A percentile compares a stretch with the other conserved stretches of the same genome.
These are phyloP conservation scores for Camelina hispida DNA, from an alignment of 345 rosid genomes.

Conservation along the genomic window DNA sequence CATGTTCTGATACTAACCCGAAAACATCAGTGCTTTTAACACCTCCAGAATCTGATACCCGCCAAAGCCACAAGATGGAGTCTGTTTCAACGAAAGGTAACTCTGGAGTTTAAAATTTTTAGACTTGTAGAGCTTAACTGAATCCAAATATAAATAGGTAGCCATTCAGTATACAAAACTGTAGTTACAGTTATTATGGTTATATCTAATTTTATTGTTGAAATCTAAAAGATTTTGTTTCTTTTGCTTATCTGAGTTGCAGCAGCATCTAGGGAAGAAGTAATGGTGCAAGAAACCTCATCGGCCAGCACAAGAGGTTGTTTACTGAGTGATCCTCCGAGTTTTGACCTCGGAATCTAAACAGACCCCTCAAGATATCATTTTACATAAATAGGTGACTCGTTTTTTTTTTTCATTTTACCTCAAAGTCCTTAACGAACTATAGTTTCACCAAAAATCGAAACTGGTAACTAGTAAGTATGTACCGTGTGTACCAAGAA, in stretches of 20 bases:
- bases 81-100: conserved; percentile 34
- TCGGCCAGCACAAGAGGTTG: conserved; percentile 1
- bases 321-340: conserved; percentile 45
- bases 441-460: neutral
- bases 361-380: neutral
- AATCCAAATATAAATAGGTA: neutral
- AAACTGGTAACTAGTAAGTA: neutral
- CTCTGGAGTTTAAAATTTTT: conserved; percentile 12
- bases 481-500: neutral
- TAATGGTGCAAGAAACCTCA: conserved; percentile 27
- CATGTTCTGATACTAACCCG: conserved; percentile 32
- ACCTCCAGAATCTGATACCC: conserved; percentile 44
- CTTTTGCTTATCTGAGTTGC: conserved; percentile 8
- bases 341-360: conserved; percentile 68
- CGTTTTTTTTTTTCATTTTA: neutral
- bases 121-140: neutral
- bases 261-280: conserved; percentile 28
- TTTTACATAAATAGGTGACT: conserved; percentile 13
- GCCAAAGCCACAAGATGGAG: conserved; percentile 35
- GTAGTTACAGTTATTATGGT: neutral
- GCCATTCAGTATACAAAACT: neutral
- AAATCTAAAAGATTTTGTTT: neutral
- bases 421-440: neutral
- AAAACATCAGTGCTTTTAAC: conserved; percentile 32
- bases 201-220: neutral